Conservation (phyloP, 208 protist genomes). For the Crithidia mellificae region DNA sequence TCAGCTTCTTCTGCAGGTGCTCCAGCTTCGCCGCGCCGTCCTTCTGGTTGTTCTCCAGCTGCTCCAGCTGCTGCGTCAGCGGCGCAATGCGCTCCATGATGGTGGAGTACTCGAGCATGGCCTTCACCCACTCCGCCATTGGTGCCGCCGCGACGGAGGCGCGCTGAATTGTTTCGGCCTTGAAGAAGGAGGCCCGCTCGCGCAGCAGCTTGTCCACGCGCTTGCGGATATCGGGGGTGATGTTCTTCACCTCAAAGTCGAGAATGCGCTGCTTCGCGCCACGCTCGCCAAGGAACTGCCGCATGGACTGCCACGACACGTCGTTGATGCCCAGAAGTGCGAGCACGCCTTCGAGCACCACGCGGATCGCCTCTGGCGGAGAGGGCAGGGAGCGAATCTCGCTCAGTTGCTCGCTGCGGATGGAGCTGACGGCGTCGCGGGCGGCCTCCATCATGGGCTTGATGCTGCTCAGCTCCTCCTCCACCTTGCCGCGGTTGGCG, state of each 20-base stretch:
- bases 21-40: constrained; percentile 80
- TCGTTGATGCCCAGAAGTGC: constrained; percentile 94
- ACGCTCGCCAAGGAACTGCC: constrained; percentile 93
- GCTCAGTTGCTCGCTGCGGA: constrained; percentile 93
- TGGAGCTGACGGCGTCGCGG: constrained; percentile 91
- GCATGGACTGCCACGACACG: constrained; percentile 96
- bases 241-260: constrained; percentile 94
- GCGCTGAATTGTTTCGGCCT: constrained; percentile 90
- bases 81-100: constrained; percentile 93
- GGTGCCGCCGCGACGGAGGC: constrained; percentile 94
- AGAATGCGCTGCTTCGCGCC: constrained; percentile 96
- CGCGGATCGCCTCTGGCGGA: constrained; percentile 94
- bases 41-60: constrained; percentile 79
- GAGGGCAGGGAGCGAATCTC: constrained; percentile 95
- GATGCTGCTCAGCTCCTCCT: constrained; percentile 92
- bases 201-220: constrained; percentile 88
- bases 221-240: constrained; percentile 81
- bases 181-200: constrained; percentile 91
- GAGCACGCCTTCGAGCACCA: constrained; percentile 97
- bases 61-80: constrained; percentile 81
- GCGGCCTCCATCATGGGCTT: constrained; percentile 95
- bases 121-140: constrained; percentile 97
- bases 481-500: constrained; percentile 79
- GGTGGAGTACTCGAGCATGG: constrained; percentile 94
- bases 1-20: constrained; percentile 78